phyloP scores from a whole-genome alignment of 2,329 filamentous ascomycete genomes.

The Alternaria consortialis region DNA sequence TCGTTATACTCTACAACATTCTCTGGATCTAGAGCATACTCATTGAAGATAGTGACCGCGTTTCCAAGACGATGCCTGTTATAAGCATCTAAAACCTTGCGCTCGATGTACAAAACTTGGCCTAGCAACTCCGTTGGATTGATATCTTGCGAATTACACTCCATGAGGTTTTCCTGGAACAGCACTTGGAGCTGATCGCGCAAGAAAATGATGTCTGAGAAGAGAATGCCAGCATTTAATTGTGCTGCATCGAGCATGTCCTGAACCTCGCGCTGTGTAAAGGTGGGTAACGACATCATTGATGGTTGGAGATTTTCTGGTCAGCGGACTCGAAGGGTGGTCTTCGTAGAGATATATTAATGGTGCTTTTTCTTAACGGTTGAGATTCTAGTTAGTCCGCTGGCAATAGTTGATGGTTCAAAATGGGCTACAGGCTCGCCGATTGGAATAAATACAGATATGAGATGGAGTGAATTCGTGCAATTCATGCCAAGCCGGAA shows the following conservation, averaged over 20 bases:
- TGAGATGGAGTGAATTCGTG: not conserved
- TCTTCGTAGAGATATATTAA: not conserved
- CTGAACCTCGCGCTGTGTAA: conserved; percentile 8
- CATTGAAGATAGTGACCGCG: conserved; percentile 5
- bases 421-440: not conserved
- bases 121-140: conserved; percentile 9
- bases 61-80: conserved; percentile 25
- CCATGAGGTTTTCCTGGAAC: conserved; percentile 1
- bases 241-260: conserved; percentile 15
- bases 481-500: not conserved
- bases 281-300: not conserved
- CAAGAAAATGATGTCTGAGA: conserved; percentile 5
- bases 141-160: conserved; percentile 3
- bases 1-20: conserved; percentile 9
- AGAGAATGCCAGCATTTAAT: conserved; percentile 1
- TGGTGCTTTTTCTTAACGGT: not conserved
- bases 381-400: not conserved
- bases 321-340: not conserved
- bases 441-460: not conserved
- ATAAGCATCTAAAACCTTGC: conserved; percentile 14
- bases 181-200: conserved; percentile 5
- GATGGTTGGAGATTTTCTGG: not conserved
- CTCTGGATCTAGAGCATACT: not conserved
- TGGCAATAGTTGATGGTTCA: not conserved
- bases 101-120: conserved; percentile 10